phyloP scores from a whole-genome alignment of 164 flowering plant genomes.

The Aristolochia californica region DNA sequence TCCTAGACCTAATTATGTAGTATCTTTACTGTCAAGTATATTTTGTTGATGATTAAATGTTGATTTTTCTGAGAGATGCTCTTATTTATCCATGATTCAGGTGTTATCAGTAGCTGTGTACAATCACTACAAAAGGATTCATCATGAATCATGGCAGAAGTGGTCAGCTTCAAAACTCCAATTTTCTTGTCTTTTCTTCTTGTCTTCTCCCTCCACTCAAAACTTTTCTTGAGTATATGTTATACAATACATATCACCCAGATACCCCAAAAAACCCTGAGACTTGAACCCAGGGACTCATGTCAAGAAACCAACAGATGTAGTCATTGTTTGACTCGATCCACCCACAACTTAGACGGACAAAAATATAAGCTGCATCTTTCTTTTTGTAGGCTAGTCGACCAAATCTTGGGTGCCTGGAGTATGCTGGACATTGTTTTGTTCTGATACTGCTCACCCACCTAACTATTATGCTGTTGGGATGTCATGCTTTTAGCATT shows the following conservation, averaged over 20 bases:
- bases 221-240: neutral
- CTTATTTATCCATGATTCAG: conserved; percentile 27
- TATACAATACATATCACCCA: neutral
- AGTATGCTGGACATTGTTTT: too few relatives aligned
- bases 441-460: too few relatives aligned
- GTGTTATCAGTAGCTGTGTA: conserved; percentile 96
- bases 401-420: too few relatives aligned
- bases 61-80: neutral
- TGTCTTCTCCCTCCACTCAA: neutral
- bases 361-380: too few relatives aligned
- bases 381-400: too few relatives aligned
- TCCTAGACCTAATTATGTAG: too few relatives aligned
- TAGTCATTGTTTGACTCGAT: too few relatives aligned
- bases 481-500: too few relatives aligned
- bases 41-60: neutral
- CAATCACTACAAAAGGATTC: conserved; percentile 89
- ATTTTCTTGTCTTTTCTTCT: neutral
- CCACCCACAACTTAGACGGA: too few relatives aligned
- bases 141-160: conserved; percentile 39
- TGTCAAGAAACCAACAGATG: too few relatives aligned
- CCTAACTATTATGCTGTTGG: too few relatives aligned
- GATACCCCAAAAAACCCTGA: neutral
- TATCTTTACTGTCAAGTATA: neutral
- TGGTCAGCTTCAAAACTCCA: conserved; percentile 21
- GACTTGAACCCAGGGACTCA: too few relatives aligned